These are phyloP conservation scores for Yarrowia sp. DNA, from an alignment of 805 yeast genomes.

Conservation along the genomic window DNA sequence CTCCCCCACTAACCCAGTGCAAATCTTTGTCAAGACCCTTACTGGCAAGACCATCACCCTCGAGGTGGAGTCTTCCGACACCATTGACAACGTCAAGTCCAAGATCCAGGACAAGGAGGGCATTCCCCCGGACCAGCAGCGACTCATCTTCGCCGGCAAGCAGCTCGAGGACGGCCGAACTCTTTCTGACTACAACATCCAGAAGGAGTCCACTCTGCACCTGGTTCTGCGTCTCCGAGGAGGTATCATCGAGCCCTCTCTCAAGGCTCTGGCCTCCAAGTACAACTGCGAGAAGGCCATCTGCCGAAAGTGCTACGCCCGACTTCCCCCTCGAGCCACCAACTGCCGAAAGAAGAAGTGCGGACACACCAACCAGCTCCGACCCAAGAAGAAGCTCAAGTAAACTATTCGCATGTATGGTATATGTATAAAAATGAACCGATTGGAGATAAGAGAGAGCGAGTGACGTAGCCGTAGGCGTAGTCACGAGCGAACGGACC, in stretches of 20 bases:
- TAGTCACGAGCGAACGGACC: background rate
- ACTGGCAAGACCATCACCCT: conserved; percentile 99
- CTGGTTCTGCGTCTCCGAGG: conserved; percentile 97
- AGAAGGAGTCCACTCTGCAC: conserved; percentile 98
- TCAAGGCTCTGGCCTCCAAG: conserved; percentile 98
- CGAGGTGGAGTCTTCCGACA: conserved; percentile 98
- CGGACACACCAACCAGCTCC: conserved; percentile 99
- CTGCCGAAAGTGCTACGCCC: conserved; percentile 99
- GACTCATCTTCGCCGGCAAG: conserved; percentile 99
- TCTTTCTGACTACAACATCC: conserved; percentile 98
- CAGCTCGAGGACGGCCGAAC: conserved; percentile 99
- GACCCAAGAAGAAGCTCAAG: conserved; percentile 99
- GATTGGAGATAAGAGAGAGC: background rate
- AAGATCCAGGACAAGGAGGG: conserved; percentile 99
- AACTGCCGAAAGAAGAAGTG: conserved; percentile 99
- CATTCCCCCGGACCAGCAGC: conserved; percentile 99
- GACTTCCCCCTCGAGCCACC: conserved; percentile 99
- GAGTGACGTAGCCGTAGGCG: background rate
- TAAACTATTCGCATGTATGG: conserved; percentile 53
- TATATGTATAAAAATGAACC: conserved; percentile 32
- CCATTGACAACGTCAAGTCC: conserved; percentile 98
- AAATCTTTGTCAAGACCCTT: conserved; percentile 97
- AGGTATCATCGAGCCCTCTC: conserved; percentile 99
- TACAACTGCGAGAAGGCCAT: conserved; percentile 99
- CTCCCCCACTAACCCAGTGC: conserved; percentile 51